Percentiles rank a stretch among this genome's conserved stretches.
Evolutionary conservation across 352 stramenopile genomes (phyloP).

Genomic region (Phytophthora aleatoria): DNA sequence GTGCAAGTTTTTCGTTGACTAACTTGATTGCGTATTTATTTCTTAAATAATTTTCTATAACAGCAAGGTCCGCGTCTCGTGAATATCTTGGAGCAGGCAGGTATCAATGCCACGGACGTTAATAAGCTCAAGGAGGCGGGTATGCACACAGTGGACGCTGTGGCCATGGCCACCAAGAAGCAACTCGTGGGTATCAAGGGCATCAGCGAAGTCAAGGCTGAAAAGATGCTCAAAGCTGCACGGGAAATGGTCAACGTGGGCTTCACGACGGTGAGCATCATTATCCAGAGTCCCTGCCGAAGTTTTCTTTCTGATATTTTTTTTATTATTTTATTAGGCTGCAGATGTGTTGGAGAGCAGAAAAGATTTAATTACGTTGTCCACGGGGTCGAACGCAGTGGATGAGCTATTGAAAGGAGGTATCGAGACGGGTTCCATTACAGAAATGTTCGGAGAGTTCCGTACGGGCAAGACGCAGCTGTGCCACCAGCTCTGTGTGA

Average conservation of each 20-base stretch:
- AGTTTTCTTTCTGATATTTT: slow-evolving; percentile 8
- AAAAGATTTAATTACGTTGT: slow-evolving; percentile 95
- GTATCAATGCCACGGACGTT: slow-evolving; percentile 97
- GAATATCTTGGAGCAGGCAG: slow-evolving; percentile 94
- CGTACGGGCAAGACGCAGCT: slow-evolving; percentile 99
- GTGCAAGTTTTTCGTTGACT: slow-evolving; percentile 22
- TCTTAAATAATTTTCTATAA: slow-evolving; percentile 8
- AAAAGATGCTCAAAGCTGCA: slow-evolving; percentile 98
- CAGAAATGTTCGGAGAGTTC: slow-evolving; percentile 99
- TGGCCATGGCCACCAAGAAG: slow-evolving; percentile 97
- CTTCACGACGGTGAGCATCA: slow-evolving; percentile 95
- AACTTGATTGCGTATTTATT: slow-evolving; percentile 5
- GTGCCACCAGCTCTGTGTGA: slow-evolving; percentile 99
- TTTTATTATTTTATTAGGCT: slow-evolving; percentile 50
- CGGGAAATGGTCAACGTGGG: slow-evolving; percentile 98
- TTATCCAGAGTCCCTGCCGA: slow-evolving; percentile 5
- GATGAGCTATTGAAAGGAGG: slow-evolving; percentile 92
- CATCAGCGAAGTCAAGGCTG: slow-evolving; percentile 98
- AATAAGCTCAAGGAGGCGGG: slow-evolving; percentile 98
- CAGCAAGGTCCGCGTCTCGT: slow-evolving; percentile 83
- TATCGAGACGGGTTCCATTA: slow-evolving; percentile 98
- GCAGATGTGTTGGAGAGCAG: slow-evolving; percentile 87
- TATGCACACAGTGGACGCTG: slow-evolving; percentile 98
- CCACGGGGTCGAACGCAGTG: slow-evolving; percentile 91
- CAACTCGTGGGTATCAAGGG: slow-evolving; percentile 98